These are phyloP conservation scores for Thielaviopsis euricoi DNA, from an alignment of 2,329 filamentous ascomycete genomes.

Conservation along the genomic window DNA sequence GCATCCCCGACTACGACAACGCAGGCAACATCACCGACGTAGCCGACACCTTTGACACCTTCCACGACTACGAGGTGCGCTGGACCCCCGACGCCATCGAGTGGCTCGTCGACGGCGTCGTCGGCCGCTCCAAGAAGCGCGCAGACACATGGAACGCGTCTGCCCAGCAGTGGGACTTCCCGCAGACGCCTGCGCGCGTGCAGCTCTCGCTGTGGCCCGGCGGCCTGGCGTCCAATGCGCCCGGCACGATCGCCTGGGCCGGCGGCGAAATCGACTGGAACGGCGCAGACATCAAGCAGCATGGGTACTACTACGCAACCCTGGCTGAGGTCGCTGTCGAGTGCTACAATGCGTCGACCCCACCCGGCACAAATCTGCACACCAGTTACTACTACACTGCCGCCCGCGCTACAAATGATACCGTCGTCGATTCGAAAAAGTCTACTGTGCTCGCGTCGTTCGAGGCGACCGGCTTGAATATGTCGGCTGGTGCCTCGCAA, in stretches of 20 bases:
- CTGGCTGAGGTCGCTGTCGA: conserved; percentile 64
- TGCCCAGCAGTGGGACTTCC: conserved; percentile 66
- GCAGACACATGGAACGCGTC: conserved; percentile 76
- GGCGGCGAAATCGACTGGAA: conserved; percentile 84
- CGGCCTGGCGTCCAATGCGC: conserved; percentile 58
- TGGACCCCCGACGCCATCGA: conserved; percentile 78
- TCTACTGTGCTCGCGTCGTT: conserved; percentile 63
- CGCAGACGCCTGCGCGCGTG: conserved; percentile 79
- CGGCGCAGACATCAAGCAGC: conserved; percentile 57
- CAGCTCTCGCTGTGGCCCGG: conserved; percentile 95
- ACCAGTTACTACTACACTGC: conserved; percentile 63
- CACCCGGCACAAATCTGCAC: conserved; percentile 51
- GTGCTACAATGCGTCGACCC: conserved; percentile 54
- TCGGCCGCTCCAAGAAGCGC: conserved; percentile 57
- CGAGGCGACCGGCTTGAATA: conserved; percentile 64
- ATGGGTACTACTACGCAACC: conserved; percentile 78
- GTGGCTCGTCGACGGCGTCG: conserved; percentile 73
- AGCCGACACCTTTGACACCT: conserved; percentile 57
- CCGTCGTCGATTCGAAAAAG: conserved; percentile 60
- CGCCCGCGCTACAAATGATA: conserved; percentile 51
- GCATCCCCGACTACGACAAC: conserved; percentile 72
- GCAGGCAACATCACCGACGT: conserved; percentile 48
- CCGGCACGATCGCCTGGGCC: conserved; percentile 82
- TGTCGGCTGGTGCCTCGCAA: conserved; percentile 27
- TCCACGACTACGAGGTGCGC: conserved; percentile 81